Evolutionary conservation across 2,329 filamentous ascomycete genomes (phyloP), one percentile per base, ranked within the genome.

Genomic region (Apiospora kogelbergensis): DNA sequence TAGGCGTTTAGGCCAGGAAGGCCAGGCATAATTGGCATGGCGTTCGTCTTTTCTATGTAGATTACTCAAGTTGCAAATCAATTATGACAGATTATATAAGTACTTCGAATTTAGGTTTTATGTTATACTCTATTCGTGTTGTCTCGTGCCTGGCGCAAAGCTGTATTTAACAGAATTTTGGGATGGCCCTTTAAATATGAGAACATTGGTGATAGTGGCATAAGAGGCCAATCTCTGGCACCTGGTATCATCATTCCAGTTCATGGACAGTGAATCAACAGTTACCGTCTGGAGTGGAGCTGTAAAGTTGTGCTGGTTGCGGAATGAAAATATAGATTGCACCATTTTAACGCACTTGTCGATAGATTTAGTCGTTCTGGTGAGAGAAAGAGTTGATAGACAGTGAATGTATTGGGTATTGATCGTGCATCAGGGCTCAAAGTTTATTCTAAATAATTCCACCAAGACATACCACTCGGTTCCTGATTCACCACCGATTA

Each of bases 11-110:
- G 37, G 63, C 6, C 9, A 22, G 30, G 24, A 30, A 3, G 48
- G 48, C 24, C 48, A n/a, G 53, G 53, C 53, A 60, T 60, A 37
- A 33, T 60, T 60, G 53, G 53, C 30, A 60, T 60, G 53, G 53
- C 53, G 53, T 60, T 60, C 37, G 53, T 37, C 17, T 60, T 60
- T n/a, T 37, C 37, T 60, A n/a, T 60, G 53, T 60, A 60, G 26
- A 60, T 60, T 37, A 60, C 53, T 57, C 20, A 37, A n/a, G 17
- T 60, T 37, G 53, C 9, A 30, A 37, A 42, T 42, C 53, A 60
- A 60, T n/a, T 60, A 37, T n/a, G 53, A 60, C 30, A 37, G 7
- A 60, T 60, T 60, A 60, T n/a, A 15, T 20, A 60, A 37, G 9
- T 60, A 9, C 1, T 42, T 22, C 5, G 7, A 7, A n/a, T 3